Conservation (phyloP, 768 basidiomycete species). For the Tulasnella sp. region DNA sequence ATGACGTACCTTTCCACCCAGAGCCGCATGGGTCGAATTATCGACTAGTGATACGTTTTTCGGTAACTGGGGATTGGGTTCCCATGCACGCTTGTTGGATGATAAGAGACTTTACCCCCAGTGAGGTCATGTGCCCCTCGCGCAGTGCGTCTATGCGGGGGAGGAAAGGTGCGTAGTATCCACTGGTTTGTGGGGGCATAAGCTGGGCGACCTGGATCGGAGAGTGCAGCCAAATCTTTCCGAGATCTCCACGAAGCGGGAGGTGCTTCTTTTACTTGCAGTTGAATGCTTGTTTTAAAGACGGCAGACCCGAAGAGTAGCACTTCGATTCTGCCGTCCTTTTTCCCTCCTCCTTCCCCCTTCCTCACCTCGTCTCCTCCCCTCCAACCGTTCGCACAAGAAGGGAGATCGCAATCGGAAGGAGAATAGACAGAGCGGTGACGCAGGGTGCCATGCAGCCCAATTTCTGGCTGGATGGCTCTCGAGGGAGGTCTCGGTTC, state of each 20-base stretch:
- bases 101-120: conserved; percentile 14
- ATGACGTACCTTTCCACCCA: neutral
- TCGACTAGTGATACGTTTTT: neutral
- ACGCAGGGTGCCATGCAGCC: conserved; percentile 14
- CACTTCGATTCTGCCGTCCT: conserved; percentile 11
- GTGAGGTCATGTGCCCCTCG: conserved; percentile 8
- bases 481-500: conserved; percentile 21
- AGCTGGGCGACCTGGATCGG: conserved; percentile 14
- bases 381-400: conserved; percentile 17
- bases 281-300: conserved; percentile 22
- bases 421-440: neutral
- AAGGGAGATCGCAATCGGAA: conserved; percentile 16
- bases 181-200: conserved; percentile 10
- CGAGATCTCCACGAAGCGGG: conserved; percentile 7
- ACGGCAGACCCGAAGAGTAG: conserved; percentile 4
- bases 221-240: conserved; percentile 15
- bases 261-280: conserved; percentile 5
- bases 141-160: conserved; percentile 1
- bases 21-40: neutral
- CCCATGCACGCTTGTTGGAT: neutral
- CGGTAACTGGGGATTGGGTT: neutral
- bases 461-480: conserved; percentile 4
- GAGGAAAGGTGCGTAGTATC: conserved; percentile 17
- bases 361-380: conserved; percentile 19
- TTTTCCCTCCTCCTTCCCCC: neutral